Percentiles rank a stretch among this genome's conserved stretches.
These are phyloP conservation scores for Cotoneaster glaucophyllus DNA, from an alignment of 306 rosid species.

Conservation along the genomic window DNA sequence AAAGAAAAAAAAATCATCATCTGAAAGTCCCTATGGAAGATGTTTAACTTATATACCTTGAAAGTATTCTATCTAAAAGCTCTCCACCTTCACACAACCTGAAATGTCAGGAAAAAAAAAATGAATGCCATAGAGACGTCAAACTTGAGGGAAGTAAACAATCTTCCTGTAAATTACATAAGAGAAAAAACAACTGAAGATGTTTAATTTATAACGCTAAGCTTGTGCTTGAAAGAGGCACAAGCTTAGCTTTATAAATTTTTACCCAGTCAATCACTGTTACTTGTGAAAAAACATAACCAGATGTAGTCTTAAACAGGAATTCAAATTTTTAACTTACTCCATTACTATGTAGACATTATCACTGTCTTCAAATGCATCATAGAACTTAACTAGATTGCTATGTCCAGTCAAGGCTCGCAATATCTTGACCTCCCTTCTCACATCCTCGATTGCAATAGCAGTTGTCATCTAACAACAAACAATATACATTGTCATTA, in stretches of 20 bases:
- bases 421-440: conserved; percentile 96
- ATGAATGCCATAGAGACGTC: neutral
- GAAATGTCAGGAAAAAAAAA: conserved; percentile 23
- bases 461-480: conserved; percentile 88
- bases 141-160: neutral
- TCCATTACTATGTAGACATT: conserved; percentile 99
- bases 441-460: conserved; percentile 94
- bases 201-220: too few relatives aligned
- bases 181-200: neutral
- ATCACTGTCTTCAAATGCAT: conserved; percentile 91
- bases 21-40: conserved; percentile 3
- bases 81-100: conserved; percentile 99
- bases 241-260: neutral
- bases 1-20: conserved; percentile 6
- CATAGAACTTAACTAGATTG: conserved; percentile 79
- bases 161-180: neutral
- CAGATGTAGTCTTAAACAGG: conserved; percentile 5
- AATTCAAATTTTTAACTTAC: conserved; percentile 49
- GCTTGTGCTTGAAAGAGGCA: neutral
- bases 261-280: neutral
- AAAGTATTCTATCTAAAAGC: conserved; percentile 89
- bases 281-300: neutral
- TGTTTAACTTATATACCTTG: conserved; percentile 49
- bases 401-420: conserved; percentile 85
- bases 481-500: neutral